Evolutionary conservation across 2,329 filamentous ascomycete genomes (phyloP).

Genomic region (Rutstroemia sp.): DNA sequence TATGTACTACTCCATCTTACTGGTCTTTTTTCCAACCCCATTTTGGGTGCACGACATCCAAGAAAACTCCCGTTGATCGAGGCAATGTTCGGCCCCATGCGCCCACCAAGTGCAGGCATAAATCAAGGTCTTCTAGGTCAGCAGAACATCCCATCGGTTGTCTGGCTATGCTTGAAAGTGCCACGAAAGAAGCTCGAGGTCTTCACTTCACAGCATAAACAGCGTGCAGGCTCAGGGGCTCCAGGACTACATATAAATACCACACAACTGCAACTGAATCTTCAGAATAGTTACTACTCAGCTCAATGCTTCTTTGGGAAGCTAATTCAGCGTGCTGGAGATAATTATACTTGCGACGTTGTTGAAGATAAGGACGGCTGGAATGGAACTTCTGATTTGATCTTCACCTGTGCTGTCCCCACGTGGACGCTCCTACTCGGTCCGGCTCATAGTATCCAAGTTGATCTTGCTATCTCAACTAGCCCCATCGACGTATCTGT

Average conservation of each 20-base stretch:
- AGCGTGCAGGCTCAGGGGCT: background rate
- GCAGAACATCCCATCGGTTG: background rate
- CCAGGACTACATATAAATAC: background rate
- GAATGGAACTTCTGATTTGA: background rate
- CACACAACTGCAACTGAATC: background rate
- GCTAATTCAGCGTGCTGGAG: background rate
- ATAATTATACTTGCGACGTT: background rate
- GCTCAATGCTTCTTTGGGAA: constrained; percentile 2
- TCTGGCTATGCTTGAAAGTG: constrained; percentile 9
- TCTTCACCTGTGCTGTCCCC: background rate
- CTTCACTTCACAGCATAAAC: background rate
- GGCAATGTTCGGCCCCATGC: background rate
- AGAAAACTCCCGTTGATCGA: background rate
- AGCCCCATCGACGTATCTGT: background rate
- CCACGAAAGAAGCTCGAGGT: background rate
- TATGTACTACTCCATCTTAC: background rate
- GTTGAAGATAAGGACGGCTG: background rate
- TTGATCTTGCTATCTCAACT: background rate
- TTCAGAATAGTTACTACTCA: background rate
- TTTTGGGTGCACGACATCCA: background rate
- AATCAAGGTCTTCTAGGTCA: background rate
- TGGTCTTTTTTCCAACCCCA: background rate
- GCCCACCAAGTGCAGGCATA: background rate
- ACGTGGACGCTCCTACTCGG: background rate
- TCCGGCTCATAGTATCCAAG: background rate